phyloP scores from a whole-genome alignment of 2,329 filamentous ascomycete species.

The Penicillium capsulatum region DNA sequence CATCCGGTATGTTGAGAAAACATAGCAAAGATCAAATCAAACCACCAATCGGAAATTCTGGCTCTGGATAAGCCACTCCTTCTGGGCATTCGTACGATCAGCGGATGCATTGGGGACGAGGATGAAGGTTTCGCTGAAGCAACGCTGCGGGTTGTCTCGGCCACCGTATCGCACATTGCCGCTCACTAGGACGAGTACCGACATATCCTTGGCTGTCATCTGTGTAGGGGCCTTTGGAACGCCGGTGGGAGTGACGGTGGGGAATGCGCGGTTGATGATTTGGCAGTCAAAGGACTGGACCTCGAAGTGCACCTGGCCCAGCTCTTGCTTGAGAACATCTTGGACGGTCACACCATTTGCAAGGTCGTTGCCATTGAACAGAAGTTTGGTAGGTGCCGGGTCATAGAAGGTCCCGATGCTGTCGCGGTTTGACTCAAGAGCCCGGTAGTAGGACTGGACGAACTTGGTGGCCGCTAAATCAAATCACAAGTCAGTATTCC shows the following conservation, averaged over 20 bases:
- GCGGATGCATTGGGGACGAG: slow-evolving; percentile 63
- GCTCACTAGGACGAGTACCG: slow-evolving; percentile 68
- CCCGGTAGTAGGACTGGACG: slow-evolving; percentile 68
- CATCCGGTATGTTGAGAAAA: neutral
- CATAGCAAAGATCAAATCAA: slow-evolving; percentile 30
- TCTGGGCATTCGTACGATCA: slow-evolving; percentile 53
- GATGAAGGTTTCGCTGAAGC: slow-evolving; percentile 76
- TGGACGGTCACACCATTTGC: slow-evolving; percentile 62
- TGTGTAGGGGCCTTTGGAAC: slow-evolving; percentile 39
- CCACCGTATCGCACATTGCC: slow-evolving; percentile 67
- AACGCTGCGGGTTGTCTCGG: slow-evolving; percentile 59
- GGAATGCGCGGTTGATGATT: slow-evolving; percentile 67
- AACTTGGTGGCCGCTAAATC: slow-evolving; percentile 65
- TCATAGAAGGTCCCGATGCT: slow-evolving; percentile 68
- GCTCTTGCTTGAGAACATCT: slow-evolving; percentile 63
- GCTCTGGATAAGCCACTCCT: slow-evolving; percentile 64
- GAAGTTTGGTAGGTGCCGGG: slow-evolving; percentile 59
- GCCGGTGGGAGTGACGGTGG: slow-evolving; percentile 48
- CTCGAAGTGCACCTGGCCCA: slow-evolving; percentile 63
- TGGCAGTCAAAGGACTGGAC: slow-evolving; percentile 73
- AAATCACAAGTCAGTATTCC: no score
- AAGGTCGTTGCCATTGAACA: slow-evolving; percentile 71
- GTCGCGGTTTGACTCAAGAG: slow-evolving; percentile 59
- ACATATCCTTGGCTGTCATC: slow-evolving; percentile 55
- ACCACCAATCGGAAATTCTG: slow-evolving; percentile 64